These are phyloP conservation scores for Termitomyces sp. DNA, from an alignment of 768 basidiomycete species.

Conservation along the genomic window DNA sequence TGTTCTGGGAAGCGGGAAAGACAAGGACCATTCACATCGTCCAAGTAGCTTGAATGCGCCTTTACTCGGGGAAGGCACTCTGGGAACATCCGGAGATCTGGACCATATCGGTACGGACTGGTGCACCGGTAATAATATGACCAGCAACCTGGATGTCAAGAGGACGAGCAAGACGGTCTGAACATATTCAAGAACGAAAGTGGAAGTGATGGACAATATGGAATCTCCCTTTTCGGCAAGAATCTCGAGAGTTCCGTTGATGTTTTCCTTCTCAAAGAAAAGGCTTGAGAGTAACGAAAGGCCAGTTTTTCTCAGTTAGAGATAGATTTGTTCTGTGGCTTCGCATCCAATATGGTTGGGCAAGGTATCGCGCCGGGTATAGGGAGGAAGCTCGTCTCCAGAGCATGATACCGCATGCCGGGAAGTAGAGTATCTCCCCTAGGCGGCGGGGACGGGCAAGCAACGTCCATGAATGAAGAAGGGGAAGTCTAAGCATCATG, in stretches of 20 bases:
- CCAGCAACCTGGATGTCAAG: conserved; percentile 35
- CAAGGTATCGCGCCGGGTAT: conserved; percentile 42
- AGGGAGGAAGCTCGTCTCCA: conserved; percentile 39
- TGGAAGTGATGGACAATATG: conserved; percentile 40
- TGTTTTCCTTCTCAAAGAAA: conserved; percentile 48
- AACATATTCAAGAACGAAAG: not conserved
- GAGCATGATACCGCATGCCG: too few relatives aligned
- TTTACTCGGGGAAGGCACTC: conserved; percentile 35
- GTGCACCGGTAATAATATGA: conserved; percentile 44
- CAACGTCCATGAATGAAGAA: too few relatives aligned
- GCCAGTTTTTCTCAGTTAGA: too few relatives aligned
- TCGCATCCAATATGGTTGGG: too few relatives aligned
- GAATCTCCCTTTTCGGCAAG: conserved; percentile 46
- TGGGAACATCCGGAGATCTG: conserved; percentile 32
- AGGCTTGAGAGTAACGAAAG: too few relatives aligned
- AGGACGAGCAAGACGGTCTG: not conserved
- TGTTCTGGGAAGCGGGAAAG: conserved; percentile 37
- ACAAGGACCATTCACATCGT: conserved; percentile 41
- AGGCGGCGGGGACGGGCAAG: too few relatives aligned
- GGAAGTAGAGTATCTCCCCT: too few relatives aligned
- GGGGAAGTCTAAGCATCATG: too few relatives aligned
- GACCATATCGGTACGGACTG: conserved; percentile 43
- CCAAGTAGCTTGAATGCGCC: conserved; percentile 42
- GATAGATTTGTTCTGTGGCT: conserved; percentile 45
- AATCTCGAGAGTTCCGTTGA: conserved; percentile 41